Evolutionary conservation across 495 filamentous ascomycete species (phyloP).

Genomic region (Xylaria cubensis): DNA sequence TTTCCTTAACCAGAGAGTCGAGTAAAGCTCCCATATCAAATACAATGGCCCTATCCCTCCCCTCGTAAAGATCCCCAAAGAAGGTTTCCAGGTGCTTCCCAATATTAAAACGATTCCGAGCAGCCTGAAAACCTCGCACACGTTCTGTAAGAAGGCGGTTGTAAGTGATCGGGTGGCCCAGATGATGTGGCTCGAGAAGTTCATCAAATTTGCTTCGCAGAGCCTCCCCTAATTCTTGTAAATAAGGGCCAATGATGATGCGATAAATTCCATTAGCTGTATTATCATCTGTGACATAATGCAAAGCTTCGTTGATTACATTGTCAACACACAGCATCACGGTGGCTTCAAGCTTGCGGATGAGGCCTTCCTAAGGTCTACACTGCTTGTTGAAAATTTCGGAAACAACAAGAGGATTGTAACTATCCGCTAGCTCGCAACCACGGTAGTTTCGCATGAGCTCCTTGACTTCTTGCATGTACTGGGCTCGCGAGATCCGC

Average conservation of each 20-base stretch:
- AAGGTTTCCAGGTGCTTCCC: neutral
- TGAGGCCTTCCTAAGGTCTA: neutral
- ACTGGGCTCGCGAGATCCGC: neutral
- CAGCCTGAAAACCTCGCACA: neutral
- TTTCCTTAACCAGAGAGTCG: neutral
- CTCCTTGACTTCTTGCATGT: neutral
- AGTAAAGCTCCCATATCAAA: neutral
- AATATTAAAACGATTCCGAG: neutral
- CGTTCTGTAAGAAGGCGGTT: neutral
- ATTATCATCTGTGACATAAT: neutral
- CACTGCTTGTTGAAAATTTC: neutral
- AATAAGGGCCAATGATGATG: neutral
- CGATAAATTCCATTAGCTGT: neutral
- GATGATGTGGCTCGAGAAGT: slow-evolving; percentile 2
- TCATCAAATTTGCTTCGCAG: neutral
- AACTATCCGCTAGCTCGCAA: neutral
- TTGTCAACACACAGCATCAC: neutral
- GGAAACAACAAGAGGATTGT: neutral
- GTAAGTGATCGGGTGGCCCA: neutral
- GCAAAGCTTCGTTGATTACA: neutral
- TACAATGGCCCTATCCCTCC: neutral
- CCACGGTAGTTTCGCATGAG: neutral
- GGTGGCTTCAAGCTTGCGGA: neutral
- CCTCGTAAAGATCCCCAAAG: neutral
- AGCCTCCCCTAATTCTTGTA: neutral